These are phyloP conservation scores for Globisporangium okanoganense DNA, from an alignment of 352 stramenopile species.

Conservation along the genomic window DNA sequence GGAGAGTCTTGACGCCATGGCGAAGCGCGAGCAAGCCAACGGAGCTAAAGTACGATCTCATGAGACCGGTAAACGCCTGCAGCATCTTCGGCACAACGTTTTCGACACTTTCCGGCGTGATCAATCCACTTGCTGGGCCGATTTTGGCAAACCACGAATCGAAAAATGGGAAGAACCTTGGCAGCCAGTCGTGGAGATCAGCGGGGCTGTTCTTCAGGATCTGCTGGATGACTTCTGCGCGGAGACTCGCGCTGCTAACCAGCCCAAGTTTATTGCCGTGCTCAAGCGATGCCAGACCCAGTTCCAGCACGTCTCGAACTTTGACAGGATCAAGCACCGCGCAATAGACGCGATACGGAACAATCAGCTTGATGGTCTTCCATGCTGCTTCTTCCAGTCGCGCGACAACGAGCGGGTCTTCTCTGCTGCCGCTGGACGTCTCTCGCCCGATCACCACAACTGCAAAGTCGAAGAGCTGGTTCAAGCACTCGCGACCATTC, in stretches of 20 bases:
- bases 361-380: constrained; percentile 51
- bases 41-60: constrained; percentile 35
- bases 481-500: constrained; percentile 61
- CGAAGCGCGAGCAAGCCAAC: constrained; percentile 39
- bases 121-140: constrained; percentile 18
- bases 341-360: constrained; percentile 67
- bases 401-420: constrained; percentile 21
- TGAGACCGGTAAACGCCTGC: constrained; percentile 50
- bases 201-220: constrained; percentile 58
- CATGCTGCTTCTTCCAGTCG: constrained; percentile 68
- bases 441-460: constrained; percentile 42
- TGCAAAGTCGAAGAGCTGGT: constrained; percentile 55
- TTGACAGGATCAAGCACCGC: constrained; percentile 46
- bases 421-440: constrained; percentile 16
- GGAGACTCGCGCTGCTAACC: constrained; percentile 12
- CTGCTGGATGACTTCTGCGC: constrained; percentile 32
- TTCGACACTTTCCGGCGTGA: constrained; percentile 16
- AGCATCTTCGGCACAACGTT: constrained; percentile 40
- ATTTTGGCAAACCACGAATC: constrained; percentile 43
- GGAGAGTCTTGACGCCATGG: constrained; percentile 37
- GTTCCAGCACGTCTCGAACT: constrained; percentile 49
- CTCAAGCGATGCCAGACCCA: constrained; percentile 51
- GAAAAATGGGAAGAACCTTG: constrained; percentile 39
- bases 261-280: constrained; percentile 14
- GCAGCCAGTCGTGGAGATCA: constrained; percentile 48